Percentiles rank a stretch among this genome's conserved stretches.
These are phyloP conservation scores for Scutellaria barbata DNA, from an alignment of 257 asterid genomes.

Conservation along the genomic window DNA sequence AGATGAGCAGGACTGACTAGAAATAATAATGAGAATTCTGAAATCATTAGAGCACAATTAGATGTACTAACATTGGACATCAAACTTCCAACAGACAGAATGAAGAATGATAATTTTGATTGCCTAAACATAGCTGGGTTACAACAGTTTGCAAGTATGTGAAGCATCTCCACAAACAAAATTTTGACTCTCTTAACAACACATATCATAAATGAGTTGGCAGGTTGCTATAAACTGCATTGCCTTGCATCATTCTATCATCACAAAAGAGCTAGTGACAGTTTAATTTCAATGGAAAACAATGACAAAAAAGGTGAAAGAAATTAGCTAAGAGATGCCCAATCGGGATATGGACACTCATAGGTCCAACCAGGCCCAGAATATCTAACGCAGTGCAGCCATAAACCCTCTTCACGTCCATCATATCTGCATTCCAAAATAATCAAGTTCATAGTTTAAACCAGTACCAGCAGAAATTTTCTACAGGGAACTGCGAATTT, in stretches of 20 bases:
- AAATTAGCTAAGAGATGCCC: conserved; percentile 64
- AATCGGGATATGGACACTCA: conserved; percentile 81
- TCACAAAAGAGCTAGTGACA: too few species aligned
- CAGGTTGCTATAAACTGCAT: neutral
- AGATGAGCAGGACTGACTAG: too few species aligned
- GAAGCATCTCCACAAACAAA: conserved; percentile 4
- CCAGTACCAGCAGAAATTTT: neutral
- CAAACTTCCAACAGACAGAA: neutral
- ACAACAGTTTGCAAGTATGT: neutral
- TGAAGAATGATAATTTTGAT: neutral
- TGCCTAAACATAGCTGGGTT: neutral
- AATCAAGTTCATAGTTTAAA: neutral
- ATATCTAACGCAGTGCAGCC: conserved; percentile 86
- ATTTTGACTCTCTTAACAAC: neutral
- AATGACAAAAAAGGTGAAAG: neutral
- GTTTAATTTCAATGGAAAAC: neutral
- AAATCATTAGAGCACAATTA: too few species aligned
- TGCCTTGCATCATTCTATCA: neutral
- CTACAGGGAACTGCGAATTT: neutral
- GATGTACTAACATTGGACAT: too few species aligned
- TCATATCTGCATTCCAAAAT: conserved; percentile 69
- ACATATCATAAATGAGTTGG: neutral
- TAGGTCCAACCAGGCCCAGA: conserved; percentile 81
- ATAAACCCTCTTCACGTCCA: conserved; percentile 77
- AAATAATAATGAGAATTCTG: too few species aligned